phyloP scores from a whole-genome alignment of 2,329 filamentous ascomycete species.

The Helicocarpus griseus region DNA sequence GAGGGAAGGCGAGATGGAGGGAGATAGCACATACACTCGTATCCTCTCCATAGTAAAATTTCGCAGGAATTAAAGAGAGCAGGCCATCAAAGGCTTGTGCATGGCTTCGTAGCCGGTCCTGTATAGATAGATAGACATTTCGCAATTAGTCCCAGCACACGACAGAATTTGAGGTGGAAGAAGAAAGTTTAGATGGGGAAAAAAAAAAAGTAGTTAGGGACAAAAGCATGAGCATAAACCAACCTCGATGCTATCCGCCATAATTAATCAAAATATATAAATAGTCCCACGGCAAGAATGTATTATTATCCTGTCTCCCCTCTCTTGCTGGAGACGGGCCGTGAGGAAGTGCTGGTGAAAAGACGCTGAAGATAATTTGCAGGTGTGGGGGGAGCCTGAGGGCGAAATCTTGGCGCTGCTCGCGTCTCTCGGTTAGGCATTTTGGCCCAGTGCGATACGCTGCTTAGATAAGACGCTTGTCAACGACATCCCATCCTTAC shows the following conservation, averaged over 20 bases:
- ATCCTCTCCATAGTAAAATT: constrained; percentile 83
- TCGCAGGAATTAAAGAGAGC: constrained; percentile 77
- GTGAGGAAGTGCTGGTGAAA: neutral
- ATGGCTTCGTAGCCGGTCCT: constrained; percentile 42
- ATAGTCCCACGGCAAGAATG: neutral
- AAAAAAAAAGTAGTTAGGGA: neutral
- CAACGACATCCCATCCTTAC: neutral
- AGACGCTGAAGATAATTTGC: constrained; percentile 7
- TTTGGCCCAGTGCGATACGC: neutral
- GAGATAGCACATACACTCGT: constrained; percentile 55
- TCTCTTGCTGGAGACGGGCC: neutral
- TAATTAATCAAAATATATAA: neutral
- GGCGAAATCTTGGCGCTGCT: constrained; percentile 11
- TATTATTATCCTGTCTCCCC: neutral
- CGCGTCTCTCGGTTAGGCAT: constrained; percentile 4
- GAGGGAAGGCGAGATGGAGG: neutral
- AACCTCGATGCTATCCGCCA: constrained; percentile 16
- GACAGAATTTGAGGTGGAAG: neutral
- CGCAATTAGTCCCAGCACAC: constrained; percentile 12
- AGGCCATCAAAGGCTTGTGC: constrained; percentile 77
- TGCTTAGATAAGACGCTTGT: neutral
- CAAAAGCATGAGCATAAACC: neutral
- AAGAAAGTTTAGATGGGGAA: neutral
- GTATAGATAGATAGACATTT: constrained; percentile 18
- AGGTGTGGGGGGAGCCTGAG: constrained; percentile 6